Conservation (phyloP, 371 early-diverging fungal species). For the Sanchytrium tribonematis region DNA sequence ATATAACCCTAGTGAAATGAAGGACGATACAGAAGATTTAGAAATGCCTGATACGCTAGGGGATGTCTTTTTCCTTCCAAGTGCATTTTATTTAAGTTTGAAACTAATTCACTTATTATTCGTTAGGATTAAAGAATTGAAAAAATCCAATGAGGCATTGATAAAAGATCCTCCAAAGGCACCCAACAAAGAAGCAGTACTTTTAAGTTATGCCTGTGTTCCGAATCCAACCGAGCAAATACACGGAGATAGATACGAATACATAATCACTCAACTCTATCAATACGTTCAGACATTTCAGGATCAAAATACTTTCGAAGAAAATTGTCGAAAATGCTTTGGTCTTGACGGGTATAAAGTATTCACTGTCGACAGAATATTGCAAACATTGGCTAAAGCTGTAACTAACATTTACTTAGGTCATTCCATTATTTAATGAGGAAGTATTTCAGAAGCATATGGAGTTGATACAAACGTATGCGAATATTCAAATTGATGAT, state of each 20-base stretch:
- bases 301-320: background rate
- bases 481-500: no score
- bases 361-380: background rate
- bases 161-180: background rate
- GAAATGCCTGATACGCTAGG: background rate
- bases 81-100: background rate
- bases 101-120: background rate
- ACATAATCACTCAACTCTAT: background rate
- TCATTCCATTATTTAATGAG: background rate
- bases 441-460: no score
- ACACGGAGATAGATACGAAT: background rate
- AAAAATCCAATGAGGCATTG: no score
- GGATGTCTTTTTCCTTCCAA: background rate
- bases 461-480: no score
- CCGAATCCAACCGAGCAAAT: background rate
- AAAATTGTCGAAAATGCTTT: background rate
- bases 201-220: background rate
- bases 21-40: no score
- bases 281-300: background rate
- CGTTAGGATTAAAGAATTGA: background rate
- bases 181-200: background rate
- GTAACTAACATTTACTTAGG: background rate
- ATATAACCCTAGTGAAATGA: no score
- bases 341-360: background rate
- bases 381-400: background rate